A percentile compares a stretch with the other conserved stretches of the same genome.
Conservation (phyloP, 2,329 filamentous ascomycete genomes). For the Diaporthe sp. region DNA sequence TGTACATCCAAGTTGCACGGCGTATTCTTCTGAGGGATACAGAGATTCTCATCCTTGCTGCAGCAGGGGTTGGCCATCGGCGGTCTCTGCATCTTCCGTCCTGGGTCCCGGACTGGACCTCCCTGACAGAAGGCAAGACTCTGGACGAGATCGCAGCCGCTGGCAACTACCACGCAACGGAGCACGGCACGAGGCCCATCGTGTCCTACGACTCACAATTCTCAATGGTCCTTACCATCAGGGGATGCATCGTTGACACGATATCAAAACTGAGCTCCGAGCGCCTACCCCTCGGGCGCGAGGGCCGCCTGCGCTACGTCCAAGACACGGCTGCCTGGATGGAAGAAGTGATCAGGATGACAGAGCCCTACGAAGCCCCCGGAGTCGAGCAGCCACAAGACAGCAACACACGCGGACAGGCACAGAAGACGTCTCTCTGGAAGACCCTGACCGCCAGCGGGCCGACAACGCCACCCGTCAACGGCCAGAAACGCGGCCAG, state of each 20-base stretch:
- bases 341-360: background rate
- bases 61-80: background rate
- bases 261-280: background rate
- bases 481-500: background rate
- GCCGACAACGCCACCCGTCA: background rate
- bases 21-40: background rate
- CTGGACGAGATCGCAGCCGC: background rate
- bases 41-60: background rate
- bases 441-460: slow-evolving; percentile 2
- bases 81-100: background rate
- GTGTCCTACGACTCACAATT: background rate
- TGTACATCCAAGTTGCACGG: background rate
- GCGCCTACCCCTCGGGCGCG: background rate
- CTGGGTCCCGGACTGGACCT: slow-evolving; percentile 2
- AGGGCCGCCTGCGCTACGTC: background rate
- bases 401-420: too few species aligned
- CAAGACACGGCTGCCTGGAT: background rate
- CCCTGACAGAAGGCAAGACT: background rate
- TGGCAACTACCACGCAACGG: background rate
- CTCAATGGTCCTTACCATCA: background rate
- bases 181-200: background rate
- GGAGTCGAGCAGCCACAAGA: background rate
- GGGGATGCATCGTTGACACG: background rate
- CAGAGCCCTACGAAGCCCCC: background rate
- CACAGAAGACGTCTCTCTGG: background rate